Base-by-base conservation (phyloP, 768 basidiomycete species). In the Hypsizygus marmoreus region DNA sequence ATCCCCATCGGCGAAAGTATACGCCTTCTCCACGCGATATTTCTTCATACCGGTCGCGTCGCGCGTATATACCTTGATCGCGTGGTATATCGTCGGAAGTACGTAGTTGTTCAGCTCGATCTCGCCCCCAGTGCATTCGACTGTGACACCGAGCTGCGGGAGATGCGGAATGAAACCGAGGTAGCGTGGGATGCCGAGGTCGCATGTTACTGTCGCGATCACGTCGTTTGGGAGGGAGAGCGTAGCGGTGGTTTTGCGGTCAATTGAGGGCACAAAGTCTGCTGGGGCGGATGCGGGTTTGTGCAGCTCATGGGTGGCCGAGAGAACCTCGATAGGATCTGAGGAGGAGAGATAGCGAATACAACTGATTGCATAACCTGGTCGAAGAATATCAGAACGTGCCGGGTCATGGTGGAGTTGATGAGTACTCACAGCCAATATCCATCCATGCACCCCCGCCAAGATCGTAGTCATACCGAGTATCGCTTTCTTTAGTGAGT, bases 361-460 rank as follows among this genome's bases (percentile, higher is more conserved):
- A 40, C 65, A 57, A 46, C 63, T 74, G 41, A 79, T 53, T 2
- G 73, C 61, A 48, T 80, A 81, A 44, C 70, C 79, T 80, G 23
- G 11, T 8, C 6, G 12, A 17, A 14, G 16, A 2, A 31, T 20
- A 38, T 31, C 14, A 14, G 19, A 29, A 45, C 11, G 26, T 9
- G 16, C n/a, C n/a, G n/a, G n/a, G n/a, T n/a, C n/a, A 40, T 35
- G 25, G 10, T 4, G 35, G 24, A 20, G 4, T 20, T 9, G 26
- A 32, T 54, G 34, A 16, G 43, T 43, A 56, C 60, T 41, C 33
- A 71, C 79, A 75, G 40, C 79, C 80, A 67, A 75, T 69, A 54
- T 84, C 83, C 81, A 85, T 84, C 50, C 79, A 53, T n/a, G 71
- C 66, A 4, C 85, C 82, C 0, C 84, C 85, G 3, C 80, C 79